Evolutionary conservation across 345 rosid species (phyloP).

Genomic region (Pseudoturritis turrita): DNA sequence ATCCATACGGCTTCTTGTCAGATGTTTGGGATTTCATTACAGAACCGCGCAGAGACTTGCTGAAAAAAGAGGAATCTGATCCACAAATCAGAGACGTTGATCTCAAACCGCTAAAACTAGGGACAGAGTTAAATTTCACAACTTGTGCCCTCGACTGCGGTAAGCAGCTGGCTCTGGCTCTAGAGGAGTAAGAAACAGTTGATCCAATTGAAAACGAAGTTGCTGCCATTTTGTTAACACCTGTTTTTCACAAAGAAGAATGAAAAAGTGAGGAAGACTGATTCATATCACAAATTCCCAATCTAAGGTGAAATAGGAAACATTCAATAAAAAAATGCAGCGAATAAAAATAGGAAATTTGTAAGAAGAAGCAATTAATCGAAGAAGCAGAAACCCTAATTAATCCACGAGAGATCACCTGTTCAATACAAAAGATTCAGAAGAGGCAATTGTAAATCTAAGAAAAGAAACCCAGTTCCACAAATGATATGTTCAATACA

Average conservation of each 20-base stretch:
- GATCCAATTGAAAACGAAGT: conserved; percentile 56
- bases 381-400: not conserved
- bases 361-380: not conserved
- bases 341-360: no score
- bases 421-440: conserved; percentile 1
- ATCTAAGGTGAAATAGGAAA: not conserved
- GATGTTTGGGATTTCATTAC: conserved; percentile 35
- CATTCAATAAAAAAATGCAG: not conserved
- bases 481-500: not conserved
- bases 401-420: no score
- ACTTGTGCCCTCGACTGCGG: conserved; percentile 41
- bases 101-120: conserved; percentile 57
- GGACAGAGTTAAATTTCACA: conserved; percentile 40
- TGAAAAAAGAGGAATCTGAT: conserved; percentile 49
- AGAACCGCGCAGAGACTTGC: conserved; percentile 42
- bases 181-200: conserved; percentile 41
- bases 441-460: not conserved
- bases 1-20: conserved; percentile 33
- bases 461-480: not conserved
- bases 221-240: conserved; percentile 53
- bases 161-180: conserved; percentile 37
- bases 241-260: not conserved
- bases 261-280: not conserved
- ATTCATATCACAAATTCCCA: not conserved
- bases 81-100: conserved; percentile 51